Evolutionary conservation across 2,329 filamentous ascomycete species (phyloP).

Genomic region (Microdochium paspali): DNA sequence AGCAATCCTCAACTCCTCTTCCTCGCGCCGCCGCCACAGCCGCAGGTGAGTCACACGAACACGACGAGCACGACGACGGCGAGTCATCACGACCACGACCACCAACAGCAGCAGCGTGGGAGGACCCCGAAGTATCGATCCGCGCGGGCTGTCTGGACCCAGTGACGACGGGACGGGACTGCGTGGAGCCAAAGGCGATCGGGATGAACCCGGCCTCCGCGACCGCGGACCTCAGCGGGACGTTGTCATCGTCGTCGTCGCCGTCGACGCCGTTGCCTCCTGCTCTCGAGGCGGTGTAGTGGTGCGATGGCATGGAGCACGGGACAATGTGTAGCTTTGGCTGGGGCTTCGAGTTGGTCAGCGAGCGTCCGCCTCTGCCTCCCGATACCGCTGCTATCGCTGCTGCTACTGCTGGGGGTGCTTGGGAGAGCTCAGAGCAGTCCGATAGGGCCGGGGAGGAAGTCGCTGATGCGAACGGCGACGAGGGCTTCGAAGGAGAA

Average conservation of each 20-base stretch:
- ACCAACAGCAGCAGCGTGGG: background rate
- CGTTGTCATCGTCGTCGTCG: background rate
- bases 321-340: background rate
- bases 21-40: too few relatives aligned
- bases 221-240: background rate
- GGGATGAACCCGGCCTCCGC: conserved; percentile 14
- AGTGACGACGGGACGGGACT: too few relatives aligned
- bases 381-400: too few relatives aligned
- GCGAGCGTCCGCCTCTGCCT: background rate
- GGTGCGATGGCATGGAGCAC: background rate
- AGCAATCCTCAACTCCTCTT: too few relatives aligned
- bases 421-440: too few relatives aligned
- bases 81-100: too few relatives aligned
- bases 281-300: background rate
- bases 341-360: background rate
- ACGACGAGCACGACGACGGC: too few relatives aligned
- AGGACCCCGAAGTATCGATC: conserved; percentile 1
- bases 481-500: background rate
- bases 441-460: too few relatives aligned
- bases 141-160: conserved; percentile 5
- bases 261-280: background rate
- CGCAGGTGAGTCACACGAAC: too few relatives aligned
- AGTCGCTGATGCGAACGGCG: background rate
- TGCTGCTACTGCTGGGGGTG: too few relatives aligned
- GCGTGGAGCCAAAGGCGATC: conserved; percentile 11